These are phyloP conservation scores for Thyridium curvatum DNA, from an alignment of 2,329 filamentous ascomycete genomes.

Conservation along the genomic window DNA sequence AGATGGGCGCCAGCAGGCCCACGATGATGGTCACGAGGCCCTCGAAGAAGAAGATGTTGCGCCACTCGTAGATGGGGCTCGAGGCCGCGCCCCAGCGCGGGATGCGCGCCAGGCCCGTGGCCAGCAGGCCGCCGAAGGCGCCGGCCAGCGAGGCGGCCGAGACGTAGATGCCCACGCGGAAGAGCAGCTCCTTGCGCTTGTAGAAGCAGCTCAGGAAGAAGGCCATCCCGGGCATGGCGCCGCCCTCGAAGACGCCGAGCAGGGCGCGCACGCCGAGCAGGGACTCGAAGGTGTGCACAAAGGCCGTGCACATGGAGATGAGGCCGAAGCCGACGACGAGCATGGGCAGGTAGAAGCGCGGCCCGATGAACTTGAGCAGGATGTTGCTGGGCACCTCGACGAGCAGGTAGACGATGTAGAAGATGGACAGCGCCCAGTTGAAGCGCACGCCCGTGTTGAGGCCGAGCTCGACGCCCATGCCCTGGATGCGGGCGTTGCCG, in stretches of 20 bases:
- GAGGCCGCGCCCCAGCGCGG: slow-evolving; percentile 41
- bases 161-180: slow-evolving; percentile 50
- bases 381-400: slow-evolving; percentile 52
- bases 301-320: slow-evolving; percentile 47
- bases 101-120: slow-evolving; percentile 42
- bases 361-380: slow-evolving; percentile 45
- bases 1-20: slow-evolving; percentile 39
- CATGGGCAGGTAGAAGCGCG: slow-evolving; percentile 45
- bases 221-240: slow-evolving; percentile 50
- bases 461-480: slow-evolving; percentile 40
- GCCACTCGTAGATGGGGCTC: slow-evolving; percentile 42
- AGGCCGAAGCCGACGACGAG: slow-evolving; percentile 50
- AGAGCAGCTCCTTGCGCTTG: slow-evolving; percentile 47
- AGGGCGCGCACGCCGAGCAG: slow-evolving; percentile 41
- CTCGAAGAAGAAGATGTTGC: slow-evolving; percentile 60
- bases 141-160: slow-evolving; percentile 48
- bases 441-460: slow-evolving; percentile 40
- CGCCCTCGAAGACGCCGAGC: slow-evolving; percentile 50
- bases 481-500: slow-evolving; percentile 50
- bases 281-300: slow-evolving; percentile 39
- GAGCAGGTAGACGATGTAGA: slow-evolving; percentile 51
- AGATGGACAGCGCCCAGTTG: slow-evolving; percentile 52
- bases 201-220: slow-evolving; percentile 53
- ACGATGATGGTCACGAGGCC: slow-evolving; percentile 46
- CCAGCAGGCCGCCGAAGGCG: slow-evolving; percentile 51